Base-by-base conservation (phyloP, 2,329 filamentous ascomycete species). In the Eutypella sp. region DNA sequence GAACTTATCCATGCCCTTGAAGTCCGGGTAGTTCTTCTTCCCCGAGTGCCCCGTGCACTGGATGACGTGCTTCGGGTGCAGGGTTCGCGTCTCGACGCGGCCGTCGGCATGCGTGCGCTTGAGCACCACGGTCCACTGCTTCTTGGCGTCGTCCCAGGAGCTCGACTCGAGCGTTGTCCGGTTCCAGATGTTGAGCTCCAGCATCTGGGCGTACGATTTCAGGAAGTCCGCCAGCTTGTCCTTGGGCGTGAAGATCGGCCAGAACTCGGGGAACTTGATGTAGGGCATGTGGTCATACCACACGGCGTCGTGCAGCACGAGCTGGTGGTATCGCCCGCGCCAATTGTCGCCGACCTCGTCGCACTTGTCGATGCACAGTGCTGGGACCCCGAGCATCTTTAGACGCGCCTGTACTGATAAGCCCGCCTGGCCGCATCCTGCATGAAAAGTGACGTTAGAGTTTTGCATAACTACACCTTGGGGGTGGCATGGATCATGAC, bases 31-130 rank as follows among this genome's bases (percentile, higher is more conserved):
- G 46, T 79, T 76, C 59, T 80, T 83, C 63, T 85, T 81, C 2
- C 84, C 84, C 0, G 81, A 81, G 55, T 85, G 82, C 0, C 84
- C 84, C 0, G 84, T 88, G 1, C 81, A 79, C 55, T 85, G 81
- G 38, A 88, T 73, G 24, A 88, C 62, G 50, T 87, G 83, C 5
- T 70, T 74, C 0, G 84, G 83, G 31, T 77, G 73, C 33, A 87
- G 63, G 0, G 72, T 80, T 16, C 80, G 73, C 2, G 67, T 74
- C 51, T 79, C 72, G 0, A 49, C 63, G 16, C 25, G 54, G 6
- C 56, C 57, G 31, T 63, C 55, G n/a, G 44, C 44, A 20, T 50
- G 57, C 41, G 44, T 55, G 18, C 60, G 57, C 40, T 59, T 57
- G 2, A 65, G 44, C n/a, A 57, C 55, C 3, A 81, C 68, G 0